Evolutionary conservation across 1,284 basidiomycete species (phyloP).

Genomic region (Leucoagaricus sp.): DNA sequence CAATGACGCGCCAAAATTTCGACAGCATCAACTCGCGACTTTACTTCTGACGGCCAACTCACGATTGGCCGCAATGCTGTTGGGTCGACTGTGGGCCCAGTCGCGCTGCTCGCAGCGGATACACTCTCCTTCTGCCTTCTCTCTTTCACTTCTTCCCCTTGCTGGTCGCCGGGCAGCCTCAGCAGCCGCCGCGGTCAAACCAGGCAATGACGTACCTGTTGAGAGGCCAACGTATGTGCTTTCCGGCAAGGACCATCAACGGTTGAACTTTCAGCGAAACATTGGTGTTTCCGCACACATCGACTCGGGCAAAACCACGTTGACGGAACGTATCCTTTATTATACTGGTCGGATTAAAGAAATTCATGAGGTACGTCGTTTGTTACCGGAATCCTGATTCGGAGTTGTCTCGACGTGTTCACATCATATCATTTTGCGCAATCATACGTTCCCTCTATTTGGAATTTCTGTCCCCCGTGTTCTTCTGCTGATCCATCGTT

Average conservation of each 20-base stretch:
- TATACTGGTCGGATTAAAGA: conserved; percentile 96
- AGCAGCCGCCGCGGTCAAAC: conserved; percentile 31
- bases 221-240: conserved; percentile 31
- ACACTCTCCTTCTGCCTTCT: conserved; percentile 11
- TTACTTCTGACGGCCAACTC: conserved; percentile 3
- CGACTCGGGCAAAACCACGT: conserved; percentile 97
- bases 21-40: background rate
- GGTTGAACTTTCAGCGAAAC: conserved; percentile 72
- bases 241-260: conserved; percentile 55
- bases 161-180: conserved; percentile 27
- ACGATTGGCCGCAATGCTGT: conserved; percentile 22
- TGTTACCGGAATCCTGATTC: no score
- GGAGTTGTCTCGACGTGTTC: no score
- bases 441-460: no score
- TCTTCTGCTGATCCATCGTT: conserved; percentile 18
- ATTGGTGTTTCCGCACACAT: conserved; percentile 92
- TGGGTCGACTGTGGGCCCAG: conserved; percentile 27
- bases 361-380: conserved; percentile 87
- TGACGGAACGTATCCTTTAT: conserved; percentile 97
- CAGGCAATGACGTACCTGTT: conserved; percentile 16
- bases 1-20: conserved; percentile 12
- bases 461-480: no score
- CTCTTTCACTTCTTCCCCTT: background rate
- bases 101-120: conserved; percentile 23
- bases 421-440: no score